A percentile compares a stretch with the other conserved stretches of the same genome.
Conservation (phyloP, 257 asterid genomes). For the Henckelia pumila region DNA sequence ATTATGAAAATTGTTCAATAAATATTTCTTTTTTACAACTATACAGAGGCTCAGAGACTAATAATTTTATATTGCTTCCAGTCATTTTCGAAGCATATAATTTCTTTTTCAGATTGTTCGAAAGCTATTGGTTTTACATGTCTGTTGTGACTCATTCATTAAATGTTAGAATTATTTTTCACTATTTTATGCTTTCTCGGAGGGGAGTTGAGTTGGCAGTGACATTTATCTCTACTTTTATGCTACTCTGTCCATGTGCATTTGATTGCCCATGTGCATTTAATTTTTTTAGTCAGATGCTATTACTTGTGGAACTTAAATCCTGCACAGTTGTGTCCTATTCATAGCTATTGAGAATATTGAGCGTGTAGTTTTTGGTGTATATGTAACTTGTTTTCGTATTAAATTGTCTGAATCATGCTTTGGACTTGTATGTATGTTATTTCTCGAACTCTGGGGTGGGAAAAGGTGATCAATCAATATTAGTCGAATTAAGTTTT, state of each 20-base stretch:
- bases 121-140: constrained; percentile 40
- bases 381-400: not conserved
- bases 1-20: constrained; percentile 23
- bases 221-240: constrained; percentile 33
- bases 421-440: not conserved
- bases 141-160: constrained; percentile 26
- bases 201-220: constrained; percentile 37
- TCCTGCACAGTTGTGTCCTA: constrained; percentile 21
- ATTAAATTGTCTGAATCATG: not conserved
- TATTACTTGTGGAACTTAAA: constrained; percentile 17
- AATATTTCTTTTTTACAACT: constrained; percentile 17
- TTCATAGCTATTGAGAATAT: constrained; percentile 26
- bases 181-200: constrained; percentile 32
- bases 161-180: constrained; percentile 32
- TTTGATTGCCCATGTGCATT: constrained; percentile 34
- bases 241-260: constrained; percentile 34
- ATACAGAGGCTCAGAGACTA: constrained; percentile 19
- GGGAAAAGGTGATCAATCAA: constrained; percentile 12
- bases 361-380: not conserved
- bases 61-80: constrained; percentile 32
- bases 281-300: constrained; percentile 31
- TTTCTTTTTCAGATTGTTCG: constrained; percentile 33
- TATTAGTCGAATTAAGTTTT: not conserved
- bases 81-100: constrained; percentile 40
- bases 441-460: not conserved